Evolutionary conservation across 805 yeast species (phyloP).

Genomic region (Wickerhamia fluorescens): DNA sequence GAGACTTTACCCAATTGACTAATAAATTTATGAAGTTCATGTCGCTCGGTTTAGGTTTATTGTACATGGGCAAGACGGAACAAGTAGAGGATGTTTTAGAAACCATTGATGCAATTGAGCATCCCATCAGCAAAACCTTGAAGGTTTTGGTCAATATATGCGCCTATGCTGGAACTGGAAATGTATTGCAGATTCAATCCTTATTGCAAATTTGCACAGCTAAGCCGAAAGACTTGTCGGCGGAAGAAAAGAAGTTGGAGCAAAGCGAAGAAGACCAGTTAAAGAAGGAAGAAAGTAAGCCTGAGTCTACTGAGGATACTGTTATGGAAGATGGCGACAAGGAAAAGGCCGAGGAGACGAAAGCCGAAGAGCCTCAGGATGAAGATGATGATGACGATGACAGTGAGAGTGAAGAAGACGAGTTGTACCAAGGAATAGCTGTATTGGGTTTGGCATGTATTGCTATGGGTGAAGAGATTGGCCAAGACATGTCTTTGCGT

Average conservation of each 20-base stretch:
- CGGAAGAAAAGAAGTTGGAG: constrained; percentile 54
- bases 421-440: constrained; percentile 73
- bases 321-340: constrained; percentile 13
- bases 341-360: constrained; percentile 11
- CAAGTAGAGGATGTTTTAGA: constrained; percentile 92
- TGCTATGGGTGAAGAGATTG: constrained; percentile 97
- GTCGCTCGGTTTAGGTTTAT: constrained; percentile 85
- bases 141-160: constrained; percentile 87
- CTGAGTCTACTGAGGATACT: constrained; percentile 12
- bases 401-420: constrained; percentile 40
- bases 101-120: constrained; percentile 90
- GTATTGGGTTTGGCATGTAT: constrained; percentile 91
- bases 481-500: constrained; percentile 94
- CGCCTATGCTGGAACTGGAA: constrained; percentile 97
- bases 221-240: constrained; percentile 50
- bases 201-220: constrained; percentile 82
- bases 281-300: constrained; percentile 20
- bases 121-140: constrained; percentile 83
- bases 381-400: constrained; percentile 21
- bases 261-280: constrained; percentile 33
- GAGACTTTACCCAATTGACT: constrained; percentile 68
- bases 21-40: constrained; percentile 85
- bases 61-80: constrained; percentile 90
- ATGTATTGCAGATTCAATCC: constrained; percentile 89
- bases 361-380: constrained; percentile 16